These are phyloP conservation scores for Wickerhamomyces sp. DNA, from an alignment of 1,139 yeast genomes.

Conservation along the genomic window DNA sequence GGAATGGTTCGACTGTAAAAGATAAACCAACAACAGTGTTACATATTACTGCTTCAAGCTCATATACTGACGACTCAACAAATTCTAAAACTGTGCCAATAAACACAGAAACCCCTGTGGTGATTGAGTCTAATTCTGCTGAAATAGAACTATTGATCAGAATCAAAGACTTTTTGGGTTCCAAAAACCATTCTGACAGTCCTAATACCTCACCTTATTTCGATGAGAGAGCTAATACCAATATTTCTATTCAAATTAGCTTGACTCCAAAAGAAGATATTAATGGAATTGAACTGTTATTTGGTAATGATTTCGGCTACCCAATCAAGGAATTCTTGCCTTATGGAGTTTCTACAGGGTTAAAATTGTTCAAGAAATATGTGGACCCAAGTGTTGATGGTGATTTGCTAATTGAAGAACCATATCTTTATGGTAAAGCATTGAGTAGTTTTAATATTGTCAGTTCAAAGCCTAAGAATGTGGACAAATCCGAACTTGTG, in stretches of 20 bases:
- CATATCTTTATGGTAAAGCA: slow-evolving; percentile 57
- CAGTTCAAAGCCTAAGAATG: background rate
- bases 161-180: slow-evolving; percentile 45
- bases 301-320: slow-evolving; percentile 65
- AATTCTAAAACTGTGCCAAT: slow-evolving; percentile 39
- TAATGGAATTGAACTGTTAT: slow-evolving; percentile 48
- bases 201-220: slow-evolving; percentile 12
- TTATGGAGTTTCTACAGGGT: slow-evolving; percentile 53
- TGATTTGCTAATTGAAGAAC: slow-evolving; percentile 59
- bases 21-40: background rate
- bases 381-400: slow-evolving; percentile 64
- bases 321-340: slow-evolving; percentile 63
- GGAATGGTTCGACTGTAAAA: slow-evolving; percentile 1
- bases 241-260: slow-evolving; percentile 20
- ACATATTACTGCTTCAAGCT: slow-evolving; percentile 15
- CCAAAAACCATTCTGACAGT: slow-evolving; percentile 33
- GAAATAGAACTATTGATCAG: slow-evolving; percentile 35
- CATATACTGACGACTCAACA: slow-evolving; percentile 5
- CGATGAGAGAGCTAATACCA: slow-evolving; percentile 8
- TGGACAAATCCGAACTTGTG: slow-evolving; percentile 2
- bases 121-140: slow-evolving; percentile 38
- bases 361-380: slow-evolving; percentile 33
- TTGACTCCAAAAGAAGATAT: slow-evolving; percentile 18
- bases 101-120: slow-evolving; percentile 36
- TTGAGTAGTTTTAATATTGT: slow-evolving; percentile 50